Base-by-base conservation (phyloP, 768 basidiomycete genomes). In the Pulveroboletus sp. region DNA sequence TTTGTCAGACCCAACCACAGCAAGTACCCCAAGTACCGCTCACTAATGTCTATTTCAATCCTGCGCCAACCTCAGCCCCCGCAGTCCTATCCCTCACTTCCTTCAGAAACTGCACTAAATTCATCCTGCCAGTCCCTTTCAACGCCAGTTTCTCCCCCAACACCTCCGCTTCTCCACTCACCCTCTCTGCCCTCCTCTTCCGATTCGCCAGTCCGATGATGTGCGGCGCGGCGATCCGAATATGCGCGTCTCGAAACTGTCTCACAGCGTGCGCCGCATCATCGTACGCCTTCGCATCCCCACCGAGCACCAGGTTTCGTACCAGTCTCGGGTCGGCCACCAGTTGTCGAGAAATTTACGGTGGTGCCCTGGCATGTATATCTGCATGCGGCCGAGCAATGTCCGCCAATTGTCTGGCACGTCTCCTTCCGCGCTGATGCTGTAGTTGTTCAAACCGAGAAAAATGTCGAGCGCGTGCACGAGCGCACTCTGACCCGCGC, bases 361-460 rank as follows among this genome's bases (percentile, higher is more conserved):
- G 62, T 92, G 89, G 54, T 83, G 80, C 11, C 80, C 76, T 6
- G 90, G 88, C 90, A 93, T 93, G 68, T 93, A 92, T 7, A 71
- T 67, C 46, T 85, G 78, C 89, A 91, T 89, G 29, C 85, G 77
- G 42, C 78, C 71, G 47, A 91, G 76, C 62, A 89, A 83, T 7
- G 79, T 50, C 59, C 58, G 46, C 30, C 50, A 48, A 45, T 61
- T 52, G 2, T 56, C 51, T n/a, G n/a, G n/a, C n/a, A n/a, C n/a
- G n/a, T n/a, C n/a, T n/a, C n/a, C n/a, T n/a, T n/a, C n/a, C n/a
- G n/a, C n/a, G 11, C 37, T 41, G 1, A 42, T 32, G 3, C 44
- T 39, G 2, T 71, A 71, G 48, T 72, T 70, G 57, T 85, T 80
- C 6, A 89, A 72, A 12, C 85, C 84, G 9, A 89, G 73, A 61